Percentiles rank a stretch among this genome's conserved stretches.
These are phyloP conservation scores for Suillus spraguei DNA, from an alignment of 768 basidiomycete genomes.

Conservation along the genomic window DNA sequence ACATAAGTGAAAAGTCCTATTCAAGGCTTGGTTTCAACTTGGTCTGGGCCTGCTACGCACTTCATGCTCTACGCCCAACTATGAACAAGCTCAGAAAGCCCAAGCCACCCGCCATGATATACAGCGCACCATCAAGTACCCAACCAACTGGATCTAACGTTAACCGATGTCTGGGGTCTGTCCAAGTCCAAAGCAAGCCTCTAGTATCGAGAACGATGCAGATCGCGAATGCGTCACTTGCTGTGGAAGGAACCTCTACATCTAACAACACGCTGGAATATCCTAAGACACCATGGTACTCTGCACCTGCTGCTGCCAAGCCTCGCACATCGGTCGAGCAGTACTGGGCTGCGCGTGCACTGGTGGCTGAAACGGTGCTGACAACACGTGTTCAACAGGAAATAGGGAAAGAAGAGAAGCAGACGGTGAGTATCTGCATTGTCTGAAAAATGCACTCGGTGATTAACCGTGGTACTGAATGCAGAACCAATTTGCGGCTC, in stretches of 20 bases:
- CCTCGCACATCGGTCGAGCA: conserved; percentile 44
- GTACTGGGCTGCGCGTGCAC: conserved; percentile 70
- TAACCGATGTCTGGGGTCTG: neutral
- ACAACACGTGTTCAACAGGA: conserved; percentile 47
- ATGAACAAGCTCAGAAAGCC: conserved; percentile 31
- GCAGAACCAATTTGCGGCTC: conserved; percentile 45
- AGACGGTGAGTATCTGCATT: conserved; percentile 41
- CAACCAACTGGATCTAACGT: neutral
- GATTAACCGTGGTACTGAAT: conserved; percentile 4
- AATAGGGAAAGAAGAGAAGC: conserved; percentile 47
- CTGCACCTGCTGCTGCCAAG: conserved; percentile 21
- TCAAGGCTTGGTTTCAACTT: neutral
- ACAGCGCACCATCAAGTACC: neutral
- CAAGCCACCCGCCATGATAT: conserved; percentile 13
- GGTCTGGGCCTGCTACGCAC: conserved; percentile 2
- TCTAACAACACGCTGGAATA: conserved; percentile 4
- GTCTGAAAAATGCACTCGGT: neutral
- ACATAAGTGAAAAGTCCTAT: no score
- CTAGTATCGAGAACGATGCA: conserved; percentile 35
- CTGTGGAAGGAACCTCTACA: conserved; percentile 2
- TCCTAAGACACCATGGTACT: conserved; percentile 21
- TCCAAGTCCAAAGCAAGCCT: neutral
- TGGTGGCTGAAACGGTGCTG: conserved; percentile 65
- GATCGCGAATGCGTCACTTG: conserved; percentile 21
- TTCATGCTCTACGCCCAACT: neutral